Evolutionary conservation across 1,284 basidiomycete species (phyloP).

Genomic region (Ceratobasidium theobromae): DNA sequence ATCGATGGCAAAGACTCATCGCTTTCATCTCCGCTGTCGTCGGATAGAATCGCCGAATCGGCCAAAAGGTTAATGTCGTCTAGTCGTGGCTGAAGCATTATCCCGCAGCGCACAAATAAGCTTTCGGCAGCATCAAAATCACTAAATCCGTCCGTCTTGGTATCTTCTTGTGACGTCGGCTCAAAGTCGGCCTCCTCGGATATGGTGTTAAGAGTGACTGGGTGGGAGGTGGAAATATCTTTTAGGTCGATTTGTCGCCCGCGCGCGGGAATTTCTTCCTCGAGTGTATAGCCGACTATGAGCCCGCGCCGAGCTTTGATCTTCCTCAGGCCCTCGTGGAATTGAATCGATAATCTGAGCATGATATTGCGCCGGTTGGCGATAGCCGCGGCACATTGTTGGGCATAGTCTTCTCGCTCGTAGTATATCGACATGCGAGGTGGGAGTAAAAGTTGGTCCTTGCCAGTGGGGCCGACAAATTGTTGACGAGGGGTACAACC

Average conservation of each 20-base stretch:
- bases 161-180: not conserved
- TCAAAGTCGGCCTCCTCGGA: constrained; percentile 5
- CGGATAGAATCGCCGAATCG: constrained; percentile 37
- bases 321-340: constrained; percentile 11
- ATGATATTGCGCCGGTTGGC: not conserved
- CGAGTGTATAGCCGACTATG: not conserved
- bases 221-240: not conserved
- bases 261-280: not conserved
- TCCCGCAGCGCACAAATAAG: constrained; percentile 7
- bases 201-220: not conserved
- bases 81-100: not conserved
- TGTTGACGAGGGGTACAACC: constrained; percentile 23
- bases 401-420: constrained; percentile 1
- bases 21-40: constrained; percentile 36
- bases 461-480: constrained; percentile 6
- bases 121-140: constrained; percentile 7
- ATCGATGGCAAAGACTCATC: constrained; percentile 35
- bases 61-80: constrained; percentile 30
- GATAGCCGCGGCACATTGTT: not conserved
- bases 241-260: not conserved
- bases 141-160: not conserved
- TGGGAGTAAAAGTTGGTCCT: constrained; percentile 19
- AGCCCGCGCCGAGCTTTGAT: not conserved
- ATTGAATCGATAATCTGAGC: constrained; percentile 1
- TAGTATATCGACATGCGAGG: constrained; percentile 7